Conservation (phyloP, 306 rosid genomes). For the Cajanus cajan region DNA sequence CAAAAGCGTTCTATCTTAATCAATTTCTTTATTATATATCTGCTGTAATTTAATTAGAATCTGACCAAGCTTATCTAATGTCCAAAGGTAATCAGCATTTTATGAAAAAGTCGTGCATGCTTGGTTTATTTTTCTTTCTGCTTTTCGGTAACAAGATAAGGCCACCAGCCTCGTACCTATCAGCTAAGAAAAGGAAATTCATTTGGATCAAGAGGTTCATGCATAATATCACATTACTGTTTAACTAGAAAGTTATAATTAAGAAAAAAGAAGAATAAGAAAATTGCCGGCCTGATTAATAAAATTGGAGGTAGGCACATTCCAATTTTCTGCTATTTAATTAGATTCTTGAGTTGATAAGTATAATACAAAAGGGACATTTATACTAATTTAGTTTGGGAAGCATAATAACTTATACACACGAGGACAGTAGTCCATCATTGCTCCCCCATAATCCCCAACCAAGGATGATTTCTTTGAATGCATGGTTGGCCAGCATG, state of each 20-base stretch:
- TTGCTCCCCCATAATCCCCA: slow-evolving; percentile 45
- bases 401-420: slow-evolving; percentile 1
- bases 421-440: slow-evolving; percentile 28
- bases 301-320: not conserved
- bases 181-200: not conserved
- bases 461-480: slow-evolving; percentile 41
- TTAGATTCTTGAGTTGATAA: not conserved
- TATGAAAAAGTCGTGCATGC: slow-evolving; percentile 12
- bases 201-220: not conserved
- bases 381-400: not conserved
- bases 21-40: not conserved
- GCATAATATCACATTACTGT: not conserved
- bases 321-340: too few relatives aligned
- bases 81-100: not conserved
- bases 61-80: not conserved
- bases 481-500: slow-evolving; percentile 51
- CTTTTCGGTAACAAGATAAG: not conserved
- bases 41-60: not conserved
- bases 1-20: not conserved
- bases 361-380: not conserved
- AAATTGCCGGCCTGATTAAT: not conserved
- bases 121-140: not conserved
- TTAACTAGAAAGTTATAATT: not conserved
- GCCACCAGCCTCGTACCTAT: not conserved
- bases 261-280: not conserved